A percentile compares a stretch with the other conserved stretches of the same genome.
Evolutionary conservation across 345 rosid genomes (phyloP).

Genomic region (Microcos paniculata): DNA sequence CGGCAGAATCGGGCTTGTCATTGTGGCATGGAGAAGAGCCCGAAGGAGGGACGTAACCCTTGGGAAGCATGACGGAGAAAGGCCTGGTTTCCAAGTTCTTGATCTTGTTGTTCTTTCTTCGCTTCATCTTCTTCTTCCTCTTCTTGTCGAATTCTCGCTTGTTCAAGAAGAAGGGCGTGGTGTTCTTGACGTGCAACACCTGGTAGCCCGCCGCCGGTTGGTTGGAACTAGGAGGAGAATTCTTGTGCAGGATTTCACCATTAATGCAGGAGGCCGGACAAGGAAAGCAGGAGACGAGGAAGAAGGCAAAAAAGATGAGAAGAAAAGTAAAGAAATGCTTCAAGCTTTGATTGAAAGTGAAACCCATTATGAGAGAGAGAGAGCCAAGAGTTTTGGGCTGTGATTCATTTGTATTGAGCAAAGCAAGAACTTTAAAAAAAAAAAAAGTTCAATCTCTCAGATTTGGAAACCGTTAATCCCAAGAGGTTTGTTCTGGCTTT

Average conservation of each 20-base stretch:
- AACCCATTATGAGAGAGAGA: conserved; percentile 7
- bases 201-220: background rate
- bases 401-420: conserved; percentile 3
- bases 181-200: conserved; percentile 11
- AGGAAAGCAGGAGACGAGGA: background rate
- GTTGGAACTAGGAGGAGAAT: background rate
- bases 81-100: conserved; percentile 17
- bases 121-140: background rate
- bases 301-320: background rate
- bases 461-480: conserved; percentile 1
- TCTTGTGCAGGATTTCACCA: background rate
- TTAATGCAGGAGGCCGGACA: conserved; percentile 5
- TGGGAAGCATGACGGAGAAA: conserved; percentile 61
- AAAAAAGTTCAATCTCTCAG: background rate
- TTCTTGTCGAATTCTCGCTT: conserved; percentile 2
- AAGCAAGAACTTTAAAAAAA: background rate
- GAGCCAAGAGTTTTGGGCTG: background rate
- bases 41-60: conserved; percentile 64
- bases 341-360: conserved; percentile 7
- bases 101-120: conserved; percentile 3
- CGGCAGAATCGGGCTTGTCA: conserved; percentile 33
- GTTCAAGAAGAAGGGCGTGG: conserved; percentile 7
- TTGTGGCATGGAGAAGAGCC: conserved; percentile 65
- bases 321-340: conserved; percentile 9
- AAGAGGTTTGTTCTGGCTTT: background rate